phyloP scores from a whole-genome alignment of 257 asterid genomes.

The Solanum rostratum region DNA sequence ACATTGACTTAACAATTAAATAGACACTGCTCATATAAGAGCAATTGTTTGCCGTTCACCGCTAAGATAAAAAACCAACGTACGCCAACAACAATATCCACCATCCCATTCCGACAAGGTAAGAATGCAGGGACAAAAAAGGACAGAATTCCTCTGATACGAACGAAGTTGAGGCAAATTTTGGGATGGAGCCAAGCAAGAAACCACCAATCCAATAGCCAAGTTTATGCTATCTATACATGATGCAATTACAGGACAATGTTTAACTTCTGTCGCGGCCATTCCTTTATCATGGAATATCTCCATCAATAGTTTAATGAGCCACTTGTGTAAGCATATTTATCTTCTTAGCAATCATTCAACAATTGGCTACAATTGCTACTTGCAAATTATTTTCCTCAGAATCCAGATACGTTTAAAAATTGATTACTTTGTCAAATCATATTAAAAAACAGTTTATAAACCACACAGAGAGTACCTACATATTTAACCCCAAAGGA shows the following conservation, averaged over 20 bases:
- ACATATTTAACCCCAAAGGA: not conserved
- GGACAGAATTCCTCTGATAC: not conserved
- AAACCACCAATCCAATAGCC: not conserved
- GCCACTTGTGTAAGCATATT: not conserved
- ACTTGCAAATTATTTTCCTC: not conserved
- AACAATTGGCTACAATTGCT: not conserved
- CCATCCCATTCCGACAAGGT: not conserved
- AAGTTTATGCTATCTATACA: not conserved
- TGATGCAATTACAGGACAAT: not conserved
- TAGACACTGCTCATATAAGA: not conserved
- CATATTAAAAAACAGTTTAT: not conserved
- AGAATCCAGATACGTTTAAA: not conserved
- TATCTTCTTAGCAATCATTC: not conserved
- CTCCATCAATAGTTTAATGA: not conserved
- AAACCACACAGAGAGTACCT: not conserved
- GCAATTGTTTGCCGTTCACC: not conserved
- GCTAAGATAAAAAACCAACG: not conserved
- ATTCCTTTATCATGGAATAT: not conserved
- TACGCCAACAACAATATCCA: not conserved
- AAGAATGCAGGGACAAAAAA: not conserved
- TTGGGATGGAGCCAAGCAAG: not conserved
- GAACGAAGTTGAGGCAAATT: not conserved
- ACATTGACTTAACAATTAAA: not conserved
- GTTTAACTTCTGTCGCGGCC: not conserved
- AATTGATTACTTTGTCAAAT: not conserved